Base-by-base conservation (phyloP, 2,329 filamentous ascomycete species). In the Zasmidium cellare region DNA sequence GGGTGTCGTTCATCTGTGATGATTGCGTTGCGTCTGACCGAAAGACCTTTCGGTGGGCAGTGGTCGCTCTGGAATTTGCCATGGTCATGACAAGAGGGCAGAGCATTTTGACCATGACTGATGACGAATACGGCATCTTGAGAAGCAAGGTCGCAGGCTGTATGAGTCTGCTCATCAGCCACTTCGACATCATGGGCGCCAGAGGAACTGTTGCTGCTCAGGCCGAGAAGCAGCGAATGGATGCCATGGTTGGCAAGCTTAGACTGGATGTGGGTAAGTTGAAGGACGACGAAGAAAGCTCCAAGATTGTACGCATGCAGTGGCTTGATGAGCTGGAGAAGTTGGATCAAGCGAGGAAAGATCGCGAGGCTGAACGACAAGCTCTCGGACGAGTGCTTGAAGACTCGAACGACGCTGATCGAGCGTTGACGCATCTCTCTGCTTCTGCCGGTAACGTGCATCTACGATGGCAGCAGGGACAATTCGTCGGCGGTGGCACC, bases 101-200 rank as follows among this genome's bases (percentile, higher is more conserved):
- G 58, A 92, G 96, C 68, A 96, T 99, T 49, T 77, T 99, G n/a
- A 90, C 88, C 0, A 86, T 99, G 59, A 91, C 88, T 44, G 91
- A 96, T 58, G 85, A 89, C 44, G 93, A 99, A 70, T 99, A 96
- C 72, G 84, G 87, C 5, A 87, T 83, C 62, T 80, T 99, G 61
- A 85, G 93, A 46, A 82, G 86, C 57, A 97, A 97, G 74, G 94
- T 99, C 3, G 92, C 92, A 9, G 93, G 93, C 0, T 99, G 94
- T 74, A 99, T 99, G 94, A 92, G 91, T 19, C 83, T 99, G 22
- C 81, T 99, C 50, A 97, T 99, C 65, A 97, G 92, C 9, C 94
- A 99, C 75, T 99, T 99, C 69, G 94, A 99, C 74, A 97, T 99
- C 75, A 96, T 99, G 89, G 94, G 94, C 22, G 94, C 94, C 23